These are phyloP conservation scores for Candida xyloterini DNA, from an alignment of 805 yeast genomes.

Conservation along the genomic window DNA sequence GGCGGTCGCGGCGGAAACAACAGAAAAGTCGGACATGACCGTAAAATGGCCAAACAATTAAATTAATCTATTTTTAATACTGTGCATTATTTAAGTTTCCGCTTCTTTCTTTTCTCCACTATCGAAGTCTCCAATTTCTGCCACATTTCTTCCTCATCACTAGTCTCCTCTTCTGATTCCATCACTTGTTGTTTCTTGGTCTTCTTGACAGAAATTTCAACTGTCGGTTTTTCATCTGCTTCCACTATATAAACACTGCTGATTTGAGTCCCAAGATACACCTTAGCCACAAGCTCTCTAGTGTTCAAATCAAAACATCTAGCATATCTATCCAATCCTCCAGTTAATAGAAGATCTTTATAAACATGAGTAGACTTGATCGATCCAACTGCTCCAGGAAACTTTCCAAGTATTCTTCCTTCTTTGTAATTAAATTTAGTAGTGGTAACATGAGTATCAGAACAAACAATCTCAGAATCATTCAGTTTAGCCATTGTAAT, in stretches of 20 bases:
- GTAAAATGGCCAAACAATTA: constrained; percentile 40
- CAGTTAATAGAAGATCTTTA: constrained; percentile 55
- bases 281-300: constrained; percentile 63
- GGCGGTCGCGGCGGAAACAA: constrained; percentile 58
- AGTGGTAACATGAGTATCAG: constrained; percentile 69
- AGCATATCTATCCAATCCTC: constrained; percentile 85
- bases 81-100: constrained; percentile 19
- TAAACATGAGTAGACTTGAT: constrained; percentile 41
- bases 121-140: constrained; percentile 25
- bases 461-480: constrained; percentile 51
- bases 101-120: constrained; percentile 29
- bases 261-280: constrained; percentile 73
- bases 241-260: constrained; percentile 50
- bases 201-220: constrained; percentile 35
- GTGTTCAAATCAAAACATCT: constrained; percentile 66
- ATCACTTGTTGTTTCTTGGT: constrained; percentile 36
- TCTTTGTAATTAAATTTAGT: constrained; percentile 50
- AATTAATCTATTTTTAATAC: constrained; percentile 3
- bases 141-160: constrained; percentile 36
- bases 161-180: constrained; percentile 28
- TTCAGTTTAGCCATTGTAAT: constrained; percentile 38
- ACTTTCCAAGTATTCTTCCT: constrained; percentile 65
- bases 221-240: constrained; percentile 32
- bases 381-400: constrained; percentile 74
- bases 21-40: constrained; percentile 59